Percentiles rank a stretch among this genome's conserved stretches.
These are phyloP conservation scores for Dendrobium nobile DNA, from an alignment of 106 monocot genomes.

Conservation along the genomic window DNA sequence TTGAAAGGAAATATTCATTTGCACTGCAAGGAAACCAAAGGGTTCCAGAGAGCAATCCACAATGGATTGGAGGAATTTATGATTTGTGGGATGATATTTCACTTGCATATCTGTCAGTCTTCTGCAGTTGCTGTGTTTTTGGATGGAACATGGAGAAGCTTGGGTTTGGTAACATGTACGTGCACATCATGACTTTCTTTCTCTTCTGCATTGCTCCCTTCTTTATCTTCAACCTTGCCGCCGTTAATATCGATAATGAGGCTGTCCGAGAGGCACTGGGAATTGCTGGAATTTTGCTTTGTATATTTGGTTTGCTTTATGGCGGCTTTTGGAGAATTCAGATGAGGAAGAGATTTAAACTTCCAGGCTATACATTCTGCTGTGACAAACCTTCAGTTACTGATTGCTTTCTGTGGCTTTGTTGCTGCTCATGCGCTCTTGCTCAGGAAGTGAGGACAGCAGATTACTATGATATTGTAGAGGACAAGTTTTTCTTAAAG, in stretches of 20 bases:
- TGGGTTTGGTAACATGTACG: slow-evolving; percentile 71
- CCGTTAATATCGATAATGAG: slow-evolving; percentile 46
- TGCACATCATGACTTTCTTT: slow-evolving; percentile 51
- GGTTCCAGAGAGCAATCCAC: slow-evolving; percentile 24
- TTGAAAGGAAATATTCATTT: slow-evolving; percentile 65
- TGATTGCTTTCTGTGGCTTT: slow-evolving; percentile 62
- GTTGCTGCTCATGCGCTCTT: slow-evolving; percentile 57
- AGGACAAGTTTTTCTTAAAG: slow-evolving; percentile 31
- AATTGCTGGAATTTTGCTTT: slow-evolving; percentile 39
- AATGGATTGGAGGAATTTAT: slow-evolving; percentile 49
- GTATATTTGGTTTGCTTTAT: slow-evolving; percentile 53
- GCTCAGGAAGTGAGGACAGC: slow-evolving; percentile 69
- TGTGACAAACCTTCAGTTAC: slow-evolving; percentile 32
- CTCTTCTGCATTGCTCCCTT: slow-evolving; percentile 54
- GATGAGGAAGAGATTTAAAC: slow-evolving; percentile 58
- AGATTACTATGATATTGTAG: slow-evolving; percentile 35
- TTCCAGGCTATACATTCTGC: slow-evolving; percentile 36
- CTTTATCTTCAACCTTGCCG: slow-evolving; percentile 56
- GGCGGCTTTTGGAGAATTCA: slow-evolving; percentile 81
- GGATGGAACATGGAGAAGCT: slow-evolving; percentile 80
- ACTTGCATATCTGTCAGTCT: slow-evolving; percentile 40
- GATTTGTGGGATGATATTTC: slow-evolving; percentile 49
- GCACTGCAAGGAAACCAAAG: slow-evolving; percentile 11
- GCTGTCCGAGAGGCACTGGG: slow-evolving; percentile 36
- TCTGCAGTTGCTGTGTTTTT: slow-evolving; percentile 64